These are phyloP conservation scores for Peniophora sp. DNA, from an alignment of 1,284 basidiomycete genomes.

Conservation along the genomic window DNA sequence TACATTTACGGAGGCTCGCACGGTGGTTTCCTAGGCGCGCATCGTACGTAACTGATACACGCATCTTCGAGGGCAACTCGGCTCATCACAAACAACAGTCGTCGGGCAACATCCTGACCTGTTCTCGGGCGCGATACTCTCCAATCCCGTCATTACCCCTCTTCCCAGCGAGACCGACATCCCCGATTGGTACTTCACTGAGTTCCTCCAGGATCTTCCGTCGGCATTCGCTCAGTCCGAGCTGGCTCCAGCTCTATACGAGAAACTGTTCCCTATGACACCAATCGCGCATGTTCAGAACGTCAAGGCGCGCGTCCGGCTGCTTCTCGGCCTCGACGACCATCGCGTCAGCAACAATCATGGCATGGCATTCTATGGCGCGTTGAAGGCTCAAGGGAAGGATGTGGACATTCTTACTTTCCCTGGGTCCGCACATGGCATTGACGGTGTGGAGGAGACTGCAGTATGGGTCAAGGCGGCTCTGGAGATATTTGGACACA, in stretches of 20 bases:
- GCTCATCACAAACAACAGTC: slow-evolving; percentile 28
- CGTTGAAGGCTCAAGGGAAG: slow-evolving; percentile 39
- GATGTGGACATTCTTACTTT: slow-evolving; percentile 56
- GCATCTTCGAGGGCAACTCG: not conserved
- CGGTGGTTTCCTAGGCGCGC: slow-evolving; percentile 61
- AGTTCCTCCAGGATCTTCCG: slow-evolving; percentile 43
- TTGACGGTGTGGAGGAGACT: slow-evolving; percentile 48
- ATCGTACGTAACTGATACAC: slow-evolving; percentile 34
- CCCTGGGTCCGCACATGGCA: slow-evolving; percentile 51
- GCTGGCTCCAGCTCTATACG: slow-evolving; percentile 37
- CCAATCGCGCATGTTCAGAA: slow-evolving; percentile 49
- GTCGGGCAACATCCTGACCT: slow-evolving; percentile 52
- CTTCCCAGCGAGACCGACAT: slow-evolving; percentile 57
- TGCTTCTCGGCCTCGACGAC: slow-evolving; percentile 57
- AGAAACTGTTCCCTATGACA: slow-evolving; percentile 39
- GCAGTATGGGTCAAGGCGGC: not conserved
- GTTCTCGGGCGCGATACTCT: slow-evolving; percentile 54
- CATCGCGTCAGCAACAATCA: slow-evolving; percentile 59
- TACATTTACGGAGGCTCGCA: slow-evolving; percentile 65
- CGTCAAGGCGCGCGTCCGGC: slow-evolving; percentile 46
- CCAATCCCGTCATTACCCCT: slow-evolving; percentile 67
- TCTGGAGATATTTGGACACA: not conserved
- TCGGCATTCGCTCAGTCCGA: slow-evolving; percentile 18
- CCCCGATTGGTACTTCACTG: slow-evolving; percentile 63
- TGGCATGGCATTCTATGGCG: slow-evolving; percentile 56